Conservation (phyloP, 2,329 filamentous ascomycete genomes). For the Xylogone sp. region DNA sequence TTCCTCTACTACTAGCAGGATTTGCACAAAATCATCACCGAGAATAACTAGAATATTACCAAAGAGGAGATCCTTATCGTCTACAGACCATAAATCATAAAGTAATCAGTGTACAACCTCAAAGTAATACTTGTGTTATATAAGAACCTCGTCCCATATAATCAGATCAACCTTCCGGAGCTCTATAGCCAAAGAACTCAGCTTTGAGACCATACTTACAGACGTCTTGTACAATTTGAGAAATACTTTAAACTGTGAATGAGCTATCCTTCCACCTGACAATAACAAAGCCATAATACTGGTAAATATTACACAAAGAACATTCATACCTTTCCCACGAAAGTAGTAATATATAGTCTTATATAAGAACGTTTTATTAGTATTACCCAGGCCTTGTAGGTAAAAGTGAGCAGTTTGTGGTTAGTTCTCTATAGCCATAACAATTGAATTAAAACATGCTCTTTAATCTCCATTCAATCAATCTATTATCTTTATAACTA, state of each 20-base stretch:
- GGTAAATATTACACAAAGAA: constrained; percentile 2
- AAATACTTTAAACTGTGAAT: constrained; percentile 1
- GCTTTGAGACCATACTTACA: constrained; percentile 1
- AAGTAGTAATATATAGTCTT: constrained; percentile 4
- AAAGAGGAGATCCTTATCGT: background rate
- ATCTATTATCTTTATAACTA: background rate
- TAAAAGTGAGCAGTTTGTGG: constrained; percentile 3
- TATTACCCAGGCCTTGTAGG: background rate
- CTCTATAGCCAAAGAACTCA: background rate
- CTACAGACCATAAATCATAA: background rate
- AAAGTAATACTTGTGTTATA: background rate
- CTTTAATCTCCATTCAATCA: background rate
- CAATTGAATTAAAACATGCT: constrained; percentile 2
- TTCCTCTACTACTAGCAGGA: background rate
- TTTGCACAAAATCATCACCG: background rate
- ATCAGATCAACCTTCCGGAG: background rate
- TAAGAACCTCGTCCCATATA: too few relatives aligned
- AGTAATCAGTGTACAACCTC: background rate
- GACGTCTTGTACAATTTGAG: constrained; percentile 1
- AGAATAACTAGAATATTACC: background rate
- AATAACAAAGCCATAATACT: constrained; percentile 2
- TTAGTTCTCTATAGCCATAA: constrained; percentile 2
- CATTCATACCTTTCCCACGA: background rate
- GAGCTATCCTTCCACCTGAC: background rate
- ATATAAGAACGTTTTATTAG: constrained; percentile 3